Evolutionary conservation across 2,329 filamentous ascomycete species (phyloP).

Genomic region (Sporothrix humicola): DNA sequence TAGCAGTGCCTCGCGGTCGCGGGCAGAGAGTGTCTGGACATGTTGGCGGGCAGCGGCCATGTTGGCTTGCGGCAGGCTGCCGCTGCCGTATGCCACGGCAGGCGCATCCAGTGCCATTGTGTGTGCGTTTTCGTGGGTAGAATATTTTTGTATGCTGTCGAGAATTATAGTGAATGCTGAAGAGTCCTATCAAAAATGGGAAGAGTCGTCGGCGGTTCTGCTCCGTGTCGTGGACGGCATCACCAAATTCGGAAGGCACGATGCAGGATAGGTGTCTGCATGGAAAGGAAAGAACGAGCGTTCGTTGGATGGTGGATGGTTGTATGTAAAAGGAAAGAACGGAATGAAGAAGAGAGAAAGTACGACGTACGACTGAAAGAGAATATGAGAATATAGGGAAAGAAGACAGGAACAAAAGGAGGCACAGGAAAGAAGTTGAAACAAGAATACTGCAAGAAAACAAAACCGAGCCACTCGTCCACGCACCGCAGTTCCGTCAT

Average conservation of each 20-base stretch:
- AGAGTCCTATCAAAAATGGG: not conserved
- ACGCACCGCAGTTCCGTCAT: not conserved
- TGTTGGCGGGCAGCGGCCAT: slow-evolving; percentile 44
- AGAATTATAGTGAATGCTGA: not conserved
- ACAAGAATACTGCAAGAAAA: slow-evolving; percentile 2
- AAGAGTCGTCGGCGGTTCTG: not conserved
- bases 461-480: not conserved
- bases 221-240: not conserved
- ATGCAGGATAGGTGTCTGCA: not conserved
- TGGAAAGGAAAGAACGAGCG: not conserved
- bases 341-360: not conserved
- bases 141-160: not conserved
- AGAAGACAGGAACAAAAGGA: not conserved
- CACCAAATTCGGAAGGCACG: slow-evolving; percentile 12
- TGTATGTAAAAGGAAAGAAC: not conserved
- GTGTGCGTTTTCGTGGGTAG: not conserved
- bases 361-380: not conserved
- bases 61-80: slow-evolving; percentile 34
- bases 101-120: slow-evolving; percentile 27
- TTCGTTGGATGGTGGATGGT: not conserved
- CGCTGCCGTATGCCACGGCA: slow-evolving; percentile 27
- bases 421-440: slow-evolving; percentile 15
- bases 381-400: not conserved
- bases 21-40: slow-evolving; percentile 44
- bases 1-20: slow-evolving; percentile 45